Evolutionary conservation across 306 rosid species (phyloP).

Genomic region (Styphnolobium japonicum): DNA sequence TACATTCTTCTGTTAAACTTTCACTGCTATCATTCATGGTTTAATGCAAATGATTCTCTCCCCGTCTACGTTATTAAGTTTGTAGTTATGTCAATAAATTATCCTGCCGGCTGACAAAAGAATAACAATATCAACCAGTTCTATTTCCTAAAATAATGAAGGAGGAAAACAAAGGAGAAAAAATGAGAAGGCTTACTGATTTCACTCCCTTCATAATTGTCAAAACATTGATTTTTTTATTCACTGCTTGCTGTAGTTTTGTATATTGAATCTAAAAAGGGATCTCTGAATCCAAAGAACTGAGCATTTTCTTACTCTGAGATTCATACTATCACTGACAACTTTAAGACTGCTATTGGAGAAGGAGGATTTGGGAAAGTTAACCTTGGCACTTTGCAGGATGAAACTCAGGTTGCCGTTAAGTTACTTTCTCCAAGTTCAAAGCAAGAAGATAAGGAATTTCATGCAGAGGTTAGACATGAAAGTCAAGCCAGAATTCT

Average conservation of each 20-base stretch:
- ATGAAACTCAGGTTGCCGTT: slow-evolving; percentile 30
- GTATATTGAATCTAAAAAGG: not conserved
- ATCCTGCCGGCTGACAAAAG: too few species aligned
- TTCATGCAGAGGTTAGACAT: not conserved
- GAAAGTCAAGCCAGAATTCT: not conserved
- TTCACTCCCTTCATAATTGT: not conserved
- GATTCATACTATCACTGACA: not conserved
- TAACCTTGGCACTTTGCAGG: not conserved
- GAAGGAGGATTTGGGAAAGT: slow-evolving; percentile 42
- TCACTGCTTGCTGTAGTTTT: not conserved
- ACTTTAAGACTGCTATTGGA: slow-evolving; percentile 4
- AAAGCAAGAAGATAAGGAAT: slow-evolving; percentile 32
- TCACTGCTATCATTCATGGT: too few species aligned
- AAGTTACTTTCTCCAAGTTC: slow-evolving; percentile 10
- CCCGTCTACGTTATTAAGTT: too few species aligned
- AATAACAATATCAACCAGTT: too few species aligned
- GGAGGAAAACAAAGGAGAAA: too few species aligned
- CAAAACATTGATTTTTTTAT: not conserved
- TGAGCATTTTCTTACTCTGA: not conserved
- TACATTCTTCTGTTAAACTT: not conserved
- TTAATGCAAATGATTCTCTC: too few species aligned
- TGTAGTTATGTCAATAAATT: too few species aligned
- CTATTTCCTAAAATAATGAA: too few species aligned
- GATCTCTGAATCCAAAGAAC: not conserved
- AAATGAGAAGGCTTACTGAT: not conserved